Conservation (phyloP, 352 stramenopile genomes). For the Thalassiosira mediterranea region DNA sequence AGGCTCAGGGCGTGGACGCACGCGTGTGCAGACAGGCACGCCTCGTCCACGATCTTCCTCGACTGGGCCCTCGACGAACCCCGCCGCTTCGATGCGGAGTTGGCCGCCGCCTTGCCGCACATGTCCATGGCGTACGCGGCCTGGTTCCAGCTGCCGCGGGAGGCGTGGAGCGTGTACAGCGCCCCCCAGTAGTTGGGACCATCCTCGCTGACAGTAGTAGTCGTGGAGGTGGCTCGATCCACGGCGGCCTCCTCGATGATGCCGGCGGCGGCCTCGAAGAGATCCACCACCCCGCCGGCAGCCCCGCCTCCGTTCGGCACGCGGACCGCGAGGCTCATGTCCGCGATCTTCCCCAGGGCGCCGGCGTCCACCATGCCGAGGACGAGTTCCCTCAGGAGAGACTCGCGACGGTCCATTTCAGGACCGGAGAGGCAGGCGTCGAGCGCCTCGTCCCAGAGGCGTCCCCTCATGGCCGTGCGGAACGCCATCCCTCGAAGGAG, state of each 20-base stretch:
- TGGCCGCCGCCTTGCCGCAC: slow-evolving; percentile 47
- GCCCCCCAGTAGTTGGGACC: slow-evolving; percentile 61
- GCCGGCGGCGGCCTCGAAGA: slow-evolving; percentile 69
- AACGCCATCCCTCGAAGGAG: slow-evolving; percentile 57
- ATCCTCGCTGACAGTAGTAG: too few species aligned
- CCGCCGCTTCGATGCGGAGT: slow-evolving; percentile 8
- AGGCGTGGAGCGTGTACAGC: slow-evolving; percentile 75
- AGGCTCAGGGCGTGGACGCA: slow-evolving; percentile 46
- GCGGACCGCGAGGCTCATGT: slow-evolving; percentile 62
- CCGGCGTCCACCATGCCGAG: slow-evolving; percentile 71
- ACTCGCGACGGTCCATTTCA: slow-evolving; percentile 23
- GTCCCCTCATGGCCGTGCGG: slow-evolving; percentile 48
- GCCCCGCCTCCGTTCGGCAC: too few species aligned
- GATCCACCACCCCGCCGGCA: slow-evolving; percentile 43
- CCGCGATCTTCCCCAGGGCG: slow-evolving; percentile 60
- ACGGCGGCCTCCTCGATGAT: slow-evolving; percentile 51
- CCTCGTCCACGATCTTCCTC: slow-evolving; percentile 44
- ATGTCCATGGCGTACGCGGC: slow-evolving; percentile 72
- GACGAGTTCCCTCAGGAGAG: slow-evolving; percentile 66
- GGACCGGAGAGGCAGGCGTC: slow-evolving; percentile 64
- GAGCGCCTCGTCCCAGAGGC: slow-evolving; percentile 69
- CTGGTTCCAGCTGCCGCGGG: slow-evolving; percentile 69
- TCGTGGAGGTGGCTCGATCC: slow-evolving; percentile 25
- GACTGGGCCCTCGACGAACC: slow-evolving; percentile 20
- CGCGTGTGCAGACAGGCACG: slow-evolving; percentile 36